Conservation (phyloP, 768 basidiomycete genomes). For the Suillus discolor region DNA sequence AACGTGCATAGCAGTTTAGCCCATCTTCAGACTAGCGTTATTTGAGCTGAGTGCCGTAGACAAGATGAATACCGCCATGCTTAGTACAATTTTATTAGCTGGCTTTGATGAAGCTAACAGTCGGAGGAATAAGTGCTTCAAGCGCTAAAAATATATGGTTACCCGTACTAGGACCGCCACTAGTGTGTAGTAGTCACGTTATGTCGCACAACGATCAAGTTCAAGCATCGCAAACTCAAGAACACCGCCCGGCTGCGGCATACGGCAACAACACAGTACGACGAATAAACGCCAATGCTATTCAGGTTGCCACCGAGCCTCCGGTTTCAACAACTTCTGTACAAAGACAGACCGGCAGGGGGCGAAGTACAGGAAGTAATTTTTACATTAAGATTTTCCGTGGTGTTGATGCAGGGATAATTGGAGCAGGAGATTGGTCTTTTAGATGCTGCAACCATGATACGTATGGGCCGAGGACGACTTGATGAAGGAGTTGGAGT, state of each 20-base stretch:
- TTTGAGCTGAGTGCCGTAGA: not conserved
- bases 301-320: not conserved
- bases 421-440: not conserved
- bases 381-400: not conserved
- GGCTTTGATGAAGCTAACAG: not conserved
- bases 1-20: not conserved
- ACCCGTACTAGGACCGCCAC: not conserved
- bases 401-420: not conserved
- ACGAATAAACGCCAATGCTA: not conserved
- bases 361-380: not conserved
- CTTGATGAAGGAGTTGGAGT: not conserved
- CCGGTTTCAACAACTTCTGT: not conserved
- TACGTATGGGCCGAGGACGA: not conserved
- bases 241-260: not conserved
- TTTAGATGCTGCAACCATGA: not conserved
- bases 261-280: not conserved
- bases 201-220: not conserved
- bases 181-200: not conserved
- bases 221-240: not conserved
- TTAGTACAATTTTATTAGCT: not conserved
- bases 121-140: not conserved
- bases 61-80: not conserved
- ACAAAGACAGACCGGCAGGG: not conserved
- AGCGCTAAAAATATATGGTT: not conserved
- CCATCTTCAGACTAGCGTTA: not conserved